Percentiles rank a stretch among this genome's conserved stretches.
These are phyloP conservation scores for Cylindrotheca fusiformis DNA, from an alignment of 108 stramenopile genomes.

Conservation along the genomic window DNA sequence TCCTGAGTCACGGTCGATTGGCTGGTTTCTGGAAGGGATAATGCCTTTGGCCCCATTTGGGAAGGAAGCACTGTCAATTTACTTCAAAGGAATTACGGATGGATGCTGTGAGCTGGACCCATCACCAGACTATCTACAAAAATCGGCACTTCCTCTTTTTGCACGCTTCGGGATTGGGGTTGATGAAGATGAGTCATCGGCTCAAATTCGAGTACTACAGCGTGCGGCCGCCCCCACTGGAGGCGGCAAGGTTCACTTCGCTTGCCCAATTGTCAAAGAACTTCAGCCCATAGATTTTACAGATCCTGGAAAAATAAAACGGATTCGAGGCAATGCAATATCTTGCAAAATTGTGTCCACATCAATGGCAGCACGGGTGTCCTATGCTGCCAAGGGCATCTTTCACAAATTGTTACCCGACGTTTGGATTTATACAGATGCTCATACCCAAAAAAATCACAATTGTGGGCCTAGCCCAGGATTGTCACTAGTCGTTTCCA, in stretches of 20 bases:
- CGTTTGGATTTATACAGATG: slow-evolving; percentile 96
- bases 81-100: slow-evolving; percentile 80
- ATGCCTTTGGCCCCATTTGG: slow-evolving; percentile 94
- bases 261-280: slow-evolving; percentile 88
- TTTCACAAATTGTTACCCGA: slow-evolving; percentile 89
- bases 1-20: slow-evolving; percentile 69
- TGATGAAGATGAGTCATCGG: slow-evolving; percentile 45
- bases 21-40: slow-evolving; percentile 98
- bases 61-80: slow-evolving; percentile 81
- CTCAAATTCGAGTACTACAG: slow-evolving; percentile 47
- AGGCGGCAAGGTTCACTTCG: slow-evolving; percentile 81
- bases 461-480: slow-evolving; percentile 86
- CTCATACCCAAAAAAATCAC: slow-evolving; percentile 62
- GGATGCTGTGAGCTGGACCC: slow-evolving; percentile 61
- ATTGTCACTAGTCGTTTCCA: slow-evolving; percentile 73
- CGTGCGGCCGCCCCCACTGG: slow-evolving; percentile 85
- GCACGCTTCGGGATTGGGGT: slow-evolving; percentile 87
- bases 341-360: slow-evolving; percentile 90
- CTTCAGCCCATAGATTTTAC: slow-evolving; percentile 76
- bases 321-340: slow-evolving; percentile 92
- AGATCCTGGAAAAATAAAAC: slow-evolving; percentile 93
- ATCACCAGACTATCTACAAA: slow-evolving; percentile 80
- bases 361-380: slow-evolving; percentile 87
- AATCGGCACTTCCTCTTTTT: slow-evolving; percentile 80
- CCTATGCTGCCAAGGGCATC: slow-evolving; percentile 90